Base-by-base conservation (phyloP, 768 basidiomycete genomes). In the Lentinula guzmanii region DNA sequence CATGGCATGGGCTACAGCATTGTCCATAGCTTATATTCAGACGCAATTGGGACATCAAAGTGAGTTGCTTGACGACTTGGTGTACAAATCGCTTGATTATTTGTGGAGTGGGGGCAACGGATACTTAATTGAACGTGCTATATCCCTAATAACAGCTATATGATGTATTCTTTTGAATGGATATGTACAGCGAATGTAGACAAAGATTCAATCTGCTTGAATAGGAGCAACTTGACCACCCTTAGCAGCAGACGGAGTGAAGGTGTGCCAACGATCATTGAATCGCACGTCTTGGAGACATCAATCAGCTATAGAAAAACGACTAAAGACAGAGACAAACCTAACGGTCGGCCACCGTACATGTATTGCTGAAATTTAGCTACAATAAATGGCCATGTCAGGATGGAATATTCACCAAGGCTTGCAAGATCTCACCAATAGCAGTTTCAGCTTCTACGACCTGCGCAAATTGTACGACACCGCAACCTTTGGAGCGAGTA, bases 361-460 rank as follows among this genome's bases (percentile, higher is more conserved):
- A 95, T 88, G 68, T 98, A 98, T 33, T 89, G 86, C 70, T 92
- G 91, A 82, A 98, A 98, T 75, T 97, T 98, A 59, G 93, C 92
- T 85, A 62, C 45, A 60, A 34, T 8, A 46, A 63, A 54, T 64
- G 48, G 33, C 34, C 60, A 5, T 39, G 43, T 52, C 48, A 46
- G 21, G 3, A 48, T 21, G 46, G 21, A 24, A 9, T 18, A 37
- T 18, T 7, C n/a, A 9, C n/a, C 13, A 18, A 39, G 18, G 16
- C 42, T 28, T 5, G 28, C 24, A 7, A 16, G 3, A 28, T 70
- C 85, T 7, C 63, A 91, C 90, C 88, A 60, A 96, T 95, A 4
- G 95, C 95, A 9, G 94, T 95, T 75, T 96, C 93, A 7, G 95
- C 96, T 73, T 98, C 95, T 6, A 79, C 71, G 28, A 91, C 84